Evolutionary conservation across 108 stramenopile genomes (phyloP).

Genomic region (Nannochloropsis gaditana): DNA sequence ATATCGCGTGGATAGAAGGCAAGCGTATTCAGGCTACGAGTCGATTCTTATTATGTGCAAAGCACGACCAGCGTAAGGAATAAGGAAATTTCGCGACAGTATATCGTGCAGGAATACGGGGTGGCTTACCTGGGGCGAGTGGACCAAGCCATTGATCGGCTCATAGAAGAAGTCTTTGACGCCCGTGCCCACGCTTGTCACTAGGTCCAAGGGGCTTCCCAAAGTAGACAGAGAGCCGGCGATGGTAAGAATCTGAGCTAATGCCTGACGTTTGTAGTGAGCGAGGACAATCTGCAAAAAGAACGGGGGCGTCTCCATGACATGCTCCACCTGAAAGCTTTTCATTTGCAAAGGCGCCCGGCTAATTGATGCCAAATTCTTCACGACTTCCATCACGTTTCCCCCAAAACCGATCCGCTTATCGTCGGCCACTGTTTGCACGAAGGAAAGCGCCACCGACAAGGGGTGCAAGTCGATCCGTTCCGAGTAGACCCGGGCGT

Average conservation of each 20-base stretch:
- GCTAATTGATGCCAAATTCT: neutral
- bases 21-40: no score
- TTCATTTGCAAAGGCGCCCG: neutral
- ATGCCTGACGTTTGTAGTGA: neutral
- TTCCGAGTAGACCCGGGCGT: neutral
- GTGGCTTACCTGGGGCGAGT: neutral
- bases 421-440: neutral
- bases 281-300: neutral
- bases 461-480: neutral
- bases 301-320: constrained; percentile 10
- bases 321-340: constrained; percentile 21
- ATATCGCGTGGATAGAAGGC: neutral
- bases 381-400: neutral
- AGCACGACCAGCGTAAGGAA: no score
- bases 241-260: constrained; percentile 26
- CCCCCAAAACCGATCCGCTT: neutral
- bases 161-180: constrained; percentile 42
- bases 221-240: constrained; percentile 37
- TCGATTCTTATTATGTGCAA: no score
- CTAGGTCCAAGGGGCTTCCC: constrained; percentile 40
- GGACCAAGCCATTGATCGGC: constrained; percentile 34
- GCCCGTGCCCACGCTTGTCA: constrained; percentile 32
- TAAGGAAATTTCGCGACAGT: no score
- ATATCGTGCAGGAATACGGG: no score
- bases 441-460: neutral